These are phyloP conservation scores for Xylaria scruposa DNA, from an alignment of 495 filamentous ascomycete genomes.

Conservation along the genomic window DNA sequence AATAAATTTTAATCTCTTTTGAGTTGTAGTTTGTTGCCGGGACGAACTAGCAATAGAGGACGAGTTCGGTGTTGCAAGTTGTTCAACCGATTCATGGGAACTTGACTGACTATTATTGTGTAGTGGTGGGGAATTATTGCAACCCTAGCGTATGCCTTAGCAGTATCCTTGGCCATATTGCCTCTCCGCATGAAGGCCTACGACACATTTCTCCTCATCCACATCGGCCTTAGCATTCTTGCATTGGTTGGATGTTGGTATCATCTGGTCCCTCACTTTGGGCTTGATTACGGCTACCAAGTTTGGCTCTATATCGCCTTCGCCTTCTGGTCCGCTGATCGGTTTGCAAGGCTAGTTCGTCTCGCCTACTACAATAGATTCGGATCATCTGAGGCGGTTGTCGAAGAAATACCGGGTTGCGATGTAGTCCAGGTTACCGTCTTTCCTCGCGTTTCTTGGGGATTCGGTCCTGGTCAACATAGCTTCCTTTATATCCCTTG, in stretches of 20 bases:
- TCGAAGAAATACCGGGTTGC: neutral
- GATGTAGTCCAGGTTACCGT: neutral
- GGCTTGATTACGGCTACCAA: slow-evolving; percentile 2
- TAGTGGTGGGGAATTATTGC: slow-evolving; percentile 7
- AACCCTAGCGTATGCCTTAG: neutral
- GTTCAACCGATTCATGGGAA: neutral
- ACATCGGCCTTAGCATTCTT: neutral
- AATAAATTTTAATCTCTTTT: neutral
- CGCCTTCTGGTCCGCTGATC: neutral
- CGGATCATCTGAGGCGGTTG: neutral
- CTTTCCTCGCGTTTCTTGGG: neutral
- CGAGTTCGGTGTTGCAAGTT: neutral
- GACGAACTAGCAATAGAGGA: neutral
- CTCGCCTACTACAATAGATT: neutral
- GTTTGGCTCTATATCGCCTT: neutral
- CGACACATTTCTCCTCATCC: neutral
- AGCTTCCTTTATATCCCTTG: slow-evolving; percentile 1
- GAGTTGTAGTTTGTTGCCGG: neutral
- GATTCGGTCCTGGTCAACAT: neutral
- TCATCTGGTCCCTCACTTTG: slow-evolving; percentile 1
- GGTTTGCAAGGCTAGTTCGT: neutral
- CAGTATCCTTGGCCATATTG: neutral
- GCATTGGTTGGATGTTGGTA: neutral
- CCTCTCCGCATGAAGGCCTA: neutral
- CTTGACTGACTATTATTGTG: neutral